A percentile compares a stretch with the other conserved stretches of the same genome.
Evolutionary conservation across 148 eudicot genomes (phyloP).

Genomic region (Suaeda aralocaspica): DNA sequence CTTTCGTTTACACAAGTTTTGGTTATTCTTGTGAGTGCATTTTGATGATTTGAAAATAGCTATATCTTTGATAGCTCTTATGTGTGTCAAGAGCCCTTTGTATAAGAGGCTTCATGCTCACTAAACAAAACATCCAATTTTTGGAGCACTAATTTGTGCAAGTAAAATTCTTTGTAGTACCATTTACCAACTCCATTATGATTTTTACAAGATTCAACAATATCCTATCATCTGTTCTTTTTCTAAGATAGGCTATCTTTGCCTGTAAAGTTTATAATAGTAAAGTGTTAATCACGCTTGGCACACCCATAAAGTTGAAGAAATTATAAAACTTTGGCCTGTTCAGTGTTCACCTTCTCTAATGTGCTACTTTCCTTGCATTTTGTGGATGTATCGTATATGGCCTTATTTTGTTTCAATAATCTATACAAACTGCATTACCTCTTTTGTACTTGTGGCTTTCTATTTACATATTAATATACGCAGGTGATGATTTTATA

Average conservation of each 20-base stretch:
- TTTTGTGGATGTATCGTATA: no score
- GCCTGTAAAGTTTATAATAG: background rate
- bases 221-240: constrained; percentile 3
- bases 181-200: constrained; percentile 5
- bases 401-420: no score
- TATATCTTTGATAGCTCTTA: constrained; percentile 25
- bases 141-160: constrained; percentile 9
- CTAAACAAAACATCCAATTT: constrained; percentile 10
- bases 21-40: constrained; percentile 33
- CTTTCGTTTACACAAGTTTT: constrained; percentile 32
- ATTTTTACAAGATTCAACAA: constrained; percentile 15
- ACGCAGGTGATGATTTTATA: background rate
- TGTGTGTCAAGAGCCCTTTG: constrained; percentile 30
- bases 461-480: background rate
- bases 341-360: no score
- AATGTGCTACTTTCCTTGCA: no score
- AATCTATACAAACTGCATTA: no score
- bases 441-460: background rate
- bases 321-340: no score
- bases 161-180: constrained; percentile 9
- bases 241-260: constrained; percentile 9
- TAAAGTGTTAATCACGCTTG: no score
- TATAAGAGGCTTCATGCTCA: constrained; percentile 20
- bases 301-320: no score
- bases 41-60: constrained; percentile 25